Conservation (phyloP, 1,284 basidiomycete species). For the Mycosarcoma maydis region DNA sequence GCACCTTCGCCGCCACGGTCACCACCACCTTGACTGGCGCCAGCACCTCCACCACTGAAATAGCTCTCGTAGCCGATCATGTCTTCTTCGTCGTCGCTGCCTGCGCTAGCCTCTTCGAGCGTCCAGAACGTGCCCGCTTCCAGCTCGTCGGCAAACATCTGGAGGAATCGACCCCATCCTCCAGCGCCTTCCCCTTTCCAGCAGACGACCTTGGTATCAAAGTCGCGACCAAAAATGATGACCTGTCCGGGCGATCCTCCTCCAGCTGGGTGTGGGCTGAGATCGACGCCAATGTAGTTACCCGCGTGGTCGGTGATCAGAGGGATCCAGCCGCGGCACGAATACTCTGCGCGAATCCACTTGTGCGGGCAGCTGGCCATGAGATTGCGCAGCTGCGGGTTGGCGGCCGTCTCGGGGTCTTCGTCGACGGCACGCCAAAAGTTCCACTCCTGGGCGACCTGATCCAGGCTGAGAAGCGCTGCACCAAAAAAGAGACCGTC, state of each 20-base stretch:
- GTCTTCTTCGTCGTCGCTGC: slow-evolving; percentile 60
- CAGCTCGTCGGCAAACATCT: slow-evolving; percentile 90
- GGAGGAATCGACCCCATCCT: slow-evolving; percentile 95
- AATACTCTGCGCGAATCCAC: slow-evolving; percentile 92
- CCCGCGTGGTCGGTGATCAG: slow-evolving; percentile 91
- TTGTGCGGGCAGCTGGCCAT: slow-evolving; percentile 90
- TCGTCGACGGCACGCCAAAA: slow-evolving; percentile 65
- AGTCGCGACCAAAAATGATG: slow-evolving; percentile 96
- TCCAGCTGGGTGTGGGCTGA: slow-evolving; percentile 75
- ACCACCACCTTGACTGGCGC: slow-evolving; percentile 54
- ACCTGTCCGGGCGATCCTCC: slow-evolving; percentile 85
- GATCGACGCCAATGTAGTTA: slow-evolving; percentile 95
- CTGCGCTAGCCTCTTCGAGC: slow-evolving; percentile 44
- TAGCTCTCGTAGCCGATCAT: slow-evolving; percentile 63
- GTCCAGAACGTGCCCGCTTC: slow-evolving; percentile 77
- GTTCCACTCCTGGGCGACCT: slow-evolving; percentile 60
- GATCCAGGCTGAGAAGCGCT: slow-evolving; percentile 59
- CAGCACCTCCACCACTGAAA: slow-evolving; percentile 57
- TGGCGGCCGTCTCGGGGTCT: slow-evolving; percentile 59
- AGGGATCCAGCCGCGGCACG: slow-evolving; percentile 94
- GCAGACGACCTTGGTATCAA: slow-evolving; percentile 95
- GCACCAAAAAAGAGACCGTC: slow-evolving; percentile 66
- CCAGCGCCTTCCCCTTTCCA: slow-evolving; percentile 77
- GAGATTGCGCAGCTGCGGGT: slow-evolving; percentile 49
- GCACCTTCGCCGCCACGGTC: slow-evolving; percentile 59